Conservation (phyloP, 2,329 filamentous ascomycete species). For the Aspergillus aculeatinus region DNA sequence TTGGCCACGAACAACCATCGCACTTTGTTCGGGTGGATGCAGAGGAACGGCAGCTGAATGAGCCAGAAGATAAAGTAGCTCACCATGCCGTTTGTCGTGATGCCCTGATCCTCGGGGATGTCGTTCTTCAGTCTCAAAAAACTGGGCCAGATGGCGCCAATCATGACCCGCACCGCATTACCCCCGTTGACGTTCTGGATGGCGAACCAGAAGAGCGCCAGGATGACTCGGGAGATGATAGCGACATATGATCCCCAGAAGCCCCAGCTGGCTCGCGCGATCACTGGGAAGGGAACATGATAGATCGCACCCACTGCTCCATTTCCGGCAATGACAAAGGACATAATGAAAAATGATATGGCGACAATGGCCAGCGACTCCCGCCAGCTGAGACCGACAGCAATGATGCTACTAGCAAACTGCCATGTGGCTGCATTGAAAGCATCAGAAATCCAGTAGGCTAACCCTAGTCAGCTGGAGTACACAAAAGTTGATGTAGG, state of each 20-base stretch:
- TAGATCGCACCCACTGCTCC: slow-evolving; percentile 55
- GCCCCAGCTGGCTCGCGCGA: slow-evolving; percentile 56
- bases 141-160: slow-evolving; percentile 54
- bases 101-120: slow-evolving; percentile 44
- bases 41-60: slow-evolving; percentile 47
- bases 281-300: slow-evolving; percentile 58
- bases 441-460: slow-evolving; percentile 55
- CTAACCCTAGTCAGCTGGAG: slow-evolving; percentile 20
- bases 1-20: slow-evolving; percentile 42
- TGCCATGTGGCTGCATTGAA: slow-evolving; percentile 58
- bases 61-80: slow-evolving; percentile 47
- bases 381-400: slow-evolving; percentile 55
- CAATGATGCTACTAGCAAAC: slow-evolving; percentile 50
- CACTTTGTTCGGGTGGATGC: slow-evolving; percentile 43
- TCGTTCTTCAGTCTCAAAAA: slow-evolving; percentile 38
- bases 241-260: slow-evolving; percentile 59
- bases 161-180: slow-evolving; percentile 52
- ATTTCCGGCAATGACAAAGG: slow-evolving; percentile 61
- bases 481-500: neutral
- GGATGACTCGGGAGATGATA: slow-evolving; percentile 54
- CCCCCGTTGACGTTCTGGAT: slow-evolving; percentile 66
- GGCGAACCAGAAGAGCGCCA: slow-evolving; percentile 63
- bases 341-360: slow-evolving; percentile 53
- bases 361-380: slow-evolving; percentile 53
- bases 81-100: slow-evolving; percentile 48